phyloP scores from a whole-genome alignment of 2,329 filamentous ascomycete species.

The Fusarium xyrophilum region DNA sequence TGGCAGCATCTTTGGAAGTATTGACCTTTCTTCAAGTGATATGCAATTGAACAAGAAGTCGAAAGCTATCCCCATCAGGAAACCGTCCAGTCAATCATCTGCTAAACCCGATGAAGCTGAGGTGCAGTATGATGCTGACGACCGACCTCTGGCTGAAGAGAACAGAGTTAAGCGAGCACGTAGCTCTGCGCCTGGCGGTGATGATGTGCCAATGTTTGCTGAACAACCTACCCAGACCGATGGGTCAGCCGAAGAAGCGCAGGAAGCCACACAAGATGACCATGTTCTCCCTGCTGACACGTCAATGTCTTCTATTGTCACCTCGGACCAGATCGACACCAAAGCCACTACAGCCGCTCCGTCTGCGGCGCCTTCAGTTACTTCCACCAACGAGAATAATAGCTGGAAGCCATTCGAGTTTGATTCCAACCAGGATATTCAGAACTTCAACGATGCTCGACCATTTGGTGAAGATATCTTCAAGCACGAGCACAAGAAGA shows the following conservation, averaged over 20 bases:
- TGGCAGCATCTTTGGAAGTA: constrained; percentile 72
- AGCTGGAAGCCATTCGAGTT: constrained; percentile 65
- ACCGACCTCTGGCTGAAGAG: constrained; percentile 68
- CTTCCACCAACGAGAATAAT: constrained; percentile 59
- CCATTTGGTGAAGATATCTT: constrained; percentile 56
- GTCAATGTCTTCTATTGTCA: constrained; percentile 60
- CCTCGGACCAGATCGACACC: constrained; percentile 61
- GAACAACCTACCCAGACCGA: constrained; percentile 51
- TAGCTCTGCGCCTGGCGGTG: constrained; percentile 68
- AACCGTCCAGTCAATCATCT: constrained; percentile 63
- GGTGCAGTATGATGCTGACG: constrained; percentile 47
- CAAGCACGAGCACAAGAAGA: constrained; percentile 56
- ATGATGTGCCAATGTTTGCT: constrained; percentile 79
- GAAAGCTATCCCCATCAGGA: constrained; percentile 84
- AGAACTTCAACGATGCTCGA: constrained; percentile 59
- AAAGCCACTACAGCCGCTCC: constrained; percentile 60
- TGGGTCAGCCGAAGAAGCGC: constrained; percentile 17
- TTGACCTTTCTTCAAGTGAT: constrained; percentile 68
- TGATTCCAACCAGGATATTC: constrained; percentile 55
- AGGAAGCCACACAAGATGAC: constrained; percentile 45
- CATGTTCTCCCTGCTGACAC: constrained; percentile 54
- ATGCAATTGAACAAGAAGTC: constrained; percentile 73
- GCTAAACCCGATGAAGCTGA: constrained; percentile 42
- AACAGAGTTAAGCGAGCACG: constrained; percentile 78
- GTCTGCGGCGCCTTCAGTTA: constrained; percentile 60